phyloP scores from a whole-genome alignment of 192 early-diverging fungal species.

The Geranomyces michiganensis region DNA sequence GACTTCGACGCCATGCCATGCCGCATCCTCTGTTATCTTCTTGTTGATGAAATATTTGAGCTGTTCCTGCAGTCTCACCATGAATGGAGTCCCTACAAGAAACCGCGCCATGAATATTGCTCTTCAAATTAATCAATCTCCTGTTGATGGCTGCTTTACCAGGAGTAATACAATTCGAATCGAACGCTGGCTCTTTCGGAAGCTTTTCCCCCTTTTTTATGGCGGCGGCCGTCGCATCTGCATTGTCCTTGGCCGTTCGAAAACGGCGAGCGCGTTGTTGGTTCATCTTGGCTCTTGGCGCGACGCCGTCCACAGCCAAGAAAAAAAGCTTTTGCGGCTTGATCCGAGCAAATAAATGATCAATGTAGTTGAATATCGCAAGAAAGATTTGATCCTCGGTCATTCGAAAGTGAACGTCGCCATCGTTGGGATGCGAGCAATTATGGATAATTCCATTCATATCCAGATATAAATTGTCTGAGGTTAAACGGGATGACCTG shows the following conservation, averaged over 20 bases:
- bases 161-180: constrained; percentile 65
- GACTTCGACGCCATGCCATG: constrained; percentile 84
- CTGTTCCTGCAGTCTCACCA: constrained; percentile 84
- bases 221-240: constrained; percentile 65
- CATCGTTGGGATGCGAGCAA: constrained; percentile 92
- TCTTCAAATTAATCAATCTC: too few relatives aligned
- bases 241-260: constrained; percentile 57
- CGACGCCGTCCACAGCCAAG: constrained; percentile 85
- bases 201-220: constrained; percentile 71
- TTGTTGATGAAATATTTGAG: constrained; percentile 87
- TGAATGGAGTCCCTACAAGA: constrained; percentile 84
- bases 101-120: neutral
- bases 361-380: constrained; percentile 95
- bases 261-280: constrained; percentile 64
- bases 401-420: constrained; percentile 81
- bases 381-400: constrained; percentile 94
- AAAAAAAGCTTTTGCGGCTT: constrained; percentile 94
- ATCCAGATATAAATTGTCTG: constrained; percentile 95
- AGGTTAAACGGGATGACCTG: neutral
- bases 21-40: constrained; percentile 84
- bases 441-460: constrained; percentile 99
- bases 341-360: constrained; percentile 89
- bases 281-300: constrained; percentile 67
- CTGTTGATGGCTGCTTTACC: too few relatives aligned
- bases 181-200: constrained; percentile 57